Percentiles rank a stretch among this genome's conserved stretches.
Evolutionary conservation across 495 filamentous ascomycete genomes (phyloP).

Genomic region (Penicillium flavigenum): DNA sequence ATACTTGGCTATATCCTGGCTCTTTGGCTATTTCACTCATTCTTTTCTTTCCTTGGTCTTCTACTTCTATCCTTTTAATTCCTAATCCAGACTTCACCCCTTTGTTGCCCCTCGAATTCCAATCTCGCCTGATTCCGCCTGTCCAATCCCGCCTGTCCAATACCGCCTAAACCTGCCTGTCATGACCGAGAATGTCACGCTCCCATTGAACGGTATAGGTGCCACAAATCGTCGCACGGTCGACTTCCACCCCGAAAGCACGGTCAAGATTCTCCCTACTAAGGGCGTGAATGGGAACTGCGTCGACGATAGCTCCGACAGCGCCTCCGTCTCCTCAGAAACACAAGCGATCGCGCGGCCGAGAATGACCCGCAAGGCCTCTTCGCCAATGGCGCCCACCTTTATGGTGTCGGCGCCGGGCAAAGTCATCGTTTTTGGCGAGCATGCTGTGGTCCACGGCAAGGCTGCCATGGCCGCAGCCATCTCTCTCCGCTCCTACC

Average conservation of each 20-base stretch:
- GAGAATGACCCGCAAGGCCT: constrained; percentile 45
- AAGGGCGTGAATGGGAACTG: constrained; percentile 18
- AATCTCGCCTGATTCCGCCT: background rate
- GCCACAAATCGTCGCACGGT: constrained; percentile 4
- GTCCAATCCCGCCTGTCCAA: too few species aligned
- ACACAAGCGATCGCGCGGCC: constrained; percentile 23
- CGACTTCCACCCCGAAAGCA: constrained; percentile 2
- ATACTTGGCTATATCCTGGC: background rate
- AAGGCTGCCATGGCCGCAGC: constrained; percentile 94
- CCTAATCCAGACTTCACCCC: constrained; percentile 2
- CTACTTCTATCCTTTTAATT: background rate
- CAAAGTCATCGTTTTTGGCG: constrained; percentile 96
- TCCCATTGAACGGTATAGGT: constrained; percentile 1
- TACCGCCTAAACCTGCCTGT: background rate
- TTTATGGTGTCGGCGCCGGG: constrained; percentile 98
- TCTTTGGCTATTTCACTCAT: background rate
- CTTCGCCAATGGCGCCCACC: constrained; percentile 65
- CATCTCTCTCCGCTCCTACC: constrained; percentile 91
- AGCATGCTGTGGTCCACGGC: constrained; percentile 94
- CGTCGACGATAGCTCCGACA: constrained; percentile 23
- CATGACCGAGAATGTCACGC: constrained; percentile 10
- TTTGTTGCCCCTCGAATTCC: constrained; percentile 1
- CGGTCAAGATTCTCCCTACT: constrained; percentile 5
- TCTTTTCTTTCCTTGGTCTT: background rate
- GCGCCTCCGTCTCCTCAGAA: constrained; percentile 23